Base-by-base conservation (phyloP, 208 protist species). In the Lotmaria passim region DNA sequence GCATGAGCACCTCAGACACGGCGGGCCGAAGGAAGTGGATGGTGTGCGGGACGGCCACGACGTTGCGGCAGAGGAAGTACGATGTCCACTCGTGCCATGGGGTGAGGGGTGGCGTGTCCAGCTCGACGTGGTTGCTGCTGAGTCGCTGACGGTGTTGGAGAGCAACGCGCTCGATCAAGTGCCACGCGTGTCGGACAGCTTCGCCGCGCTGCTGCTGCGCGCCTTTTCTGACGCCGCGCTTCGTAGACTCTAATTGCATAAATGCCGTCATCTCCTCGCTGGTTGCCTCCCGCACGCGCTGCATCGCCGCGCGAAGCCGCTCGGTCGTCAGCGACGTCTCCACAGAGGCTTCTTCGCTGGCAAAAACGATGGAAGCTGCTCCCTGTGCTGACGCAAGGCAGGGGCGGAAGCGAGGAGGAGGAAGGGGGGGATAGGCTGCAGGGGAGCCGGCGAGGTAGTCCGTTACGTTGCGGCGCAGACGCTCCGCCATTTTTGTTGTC, bases 21-120 rank as follows among this genome's bases (percentile, higher is more conserved):
- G 64, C 73, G n/a, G 68, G 41, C 0, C 77, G 73, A 47, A 93
- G 63, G 23, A 91, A 83, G 73, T 85, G 85, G 7, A 69, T 38
- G 0, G 79, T 80, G 69, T 93, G 88, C 7, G 88, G 88, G 3
- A 87, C 36, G 10, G 56, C 47, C 15, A 59, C 52, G 24, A 67
- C 47, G 60, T 23, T 66, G 12, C 34, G 57, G 17, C 39, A 7
- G 30, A 78, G 60, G 17, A 80, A 21, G 36, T 52, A 52, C 14
- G 21, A 21, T 8, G 33, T 48, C 58, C 52, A 64, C 23, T 34
- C 24, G 23, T 23, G 30, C 14, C 39, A 41, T n/a, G 65, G 64
- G 19, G 65, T n/a, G 15, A 59, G 53, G 0, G 50, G 28, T 3
- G 51, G n/a, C 7, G 39, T 21, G 56, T 0, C 17, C 3, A 7